These are phyloP conservation scores for Syncephalis fuscata DNA, from an alignment of 371 early-diverging fungal genomes.

Conservation along the genomic window DNA sequence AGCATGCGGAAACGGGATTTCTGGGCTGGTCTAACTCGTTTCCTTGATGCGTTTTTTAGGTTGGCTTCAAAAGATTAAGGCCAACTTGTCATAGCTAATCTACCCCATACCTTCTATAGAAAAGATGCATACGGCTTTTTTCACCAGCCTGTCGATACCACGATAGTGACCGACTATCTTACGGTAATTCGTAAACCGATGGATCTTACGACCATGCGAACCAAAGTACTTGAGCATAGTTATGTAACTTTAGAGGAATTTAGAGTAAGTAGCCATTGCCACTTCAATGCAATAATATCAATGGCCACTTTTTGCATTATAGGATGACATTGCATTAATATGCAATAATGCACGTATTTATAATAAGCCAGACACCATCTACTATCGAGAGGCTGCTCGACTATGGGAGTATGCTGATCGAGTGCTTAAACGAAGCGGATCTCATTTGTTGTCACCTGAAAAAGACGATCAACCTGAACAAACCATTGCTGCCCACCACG, in stretches of 20 bases:
- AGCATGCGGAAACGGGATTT: too few species aligned
- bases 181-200: constrained; percentile 50
- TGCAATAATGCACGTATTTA: constrained; percentile 51
- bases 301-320: neutral
- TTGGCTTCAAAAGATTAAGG: too few species aligned
- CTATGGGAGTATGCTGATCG: neutral
- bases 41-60: too few species aligned
- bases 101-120: neutral
- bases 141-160: constrained; percentile 62
- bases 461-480: too few species aligned
- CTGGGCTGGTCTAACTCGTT: too few species aligned
- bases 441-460: too few species aligned
- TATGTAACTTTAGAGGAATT: constrained; percentile 34
- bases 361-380: constrained; percentile 52
- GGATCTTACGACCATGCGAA: constrained; percentile 50
- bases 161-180: constrained; percentile 55
- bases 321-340: constrained; percentile 44
- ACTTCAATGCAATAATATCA: constrained; percentile 4
- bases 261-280: constrained; percentile 9
- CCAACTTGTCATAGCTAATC: neutral
- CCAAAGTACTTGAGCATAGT: constrained; percentile 24
- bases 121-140: constrained; percentile 57
- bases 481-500: too few species aligned
- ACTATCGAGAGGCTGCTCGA: constrained; percentile 14
- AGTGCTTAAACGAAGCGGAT: too few species aligned